A percentile compares a stretch with the other conserved stretches of the same genome.
These are phyloP conservation scores for Penicillium cataractarum DNA, from an alignment of 495 filamentous ascomycete genomes.

Conservation along the genomic window DNA sequence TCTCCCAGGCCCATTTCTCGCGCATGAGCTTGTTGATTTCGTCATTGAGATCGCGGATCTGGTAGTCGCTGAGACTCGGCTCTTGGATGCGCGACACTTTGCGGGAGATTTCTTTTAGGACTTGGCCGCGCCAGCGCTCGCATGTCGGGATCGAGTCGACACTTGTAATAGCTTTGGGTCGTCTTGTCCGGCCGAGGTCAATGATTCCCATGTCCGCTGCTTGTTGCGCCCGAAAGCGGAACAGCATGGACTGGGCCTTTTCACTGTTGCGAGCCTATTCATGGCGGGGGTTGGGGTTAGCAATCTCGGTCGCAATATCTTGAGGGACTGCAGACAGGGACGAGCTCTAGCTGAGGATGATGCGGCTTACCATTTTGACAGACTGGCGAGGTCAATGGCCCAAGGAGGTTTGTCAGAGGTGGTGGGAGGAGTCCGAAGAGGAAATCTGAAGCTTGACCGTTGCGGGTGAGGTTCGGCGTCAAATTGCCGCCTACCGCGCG, in stretches of 20 bases:
- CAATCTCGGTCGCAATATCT: conserved; percentile 15
- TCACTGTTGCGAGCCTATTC: conserved; percentile 80
- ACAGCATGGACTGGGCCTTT: conserved; percentile 99
- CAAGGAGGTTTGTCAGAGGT: conserved; percentile 17
- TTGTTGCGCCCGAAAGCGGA: conserved; percentile 97
- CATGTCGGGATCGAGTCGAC: conserved; percentile 81
- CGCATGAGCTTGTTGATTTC: conserved; percentile 99
- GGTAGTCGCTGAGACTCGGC: conserved; percentile 82
- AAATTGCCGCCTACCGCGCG: conserved; percentile 31
- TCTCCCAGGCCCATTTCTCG: conserved; percentile 98
- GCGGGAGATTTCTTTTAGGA: conserved; percentile 94
- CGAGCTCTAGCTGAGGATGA: background rate
- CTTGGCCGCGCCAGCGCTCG: conserved; percentile 98
- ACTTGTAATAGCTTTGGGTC: conserved; percentile 85
- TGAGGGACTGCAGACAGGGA: background rate
- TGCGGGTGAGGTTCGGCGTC: conserved; percentile 31
- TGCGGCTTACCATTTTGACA: conserved; percentile 40
- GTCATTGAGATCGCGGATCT: conserved; percentile 97
- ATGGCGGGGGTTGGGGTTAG: conserved; percentile 29
- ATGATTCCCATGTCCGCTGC: conserved; percentile 96
- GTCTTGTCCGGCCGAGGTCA: conserved; percentile 85
- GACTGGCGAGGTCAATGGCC: conserved; percentile 24
- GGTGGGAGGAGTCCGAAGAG: conserved; percentile 28
- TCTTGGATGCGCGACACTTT: conserved; percentile 97
- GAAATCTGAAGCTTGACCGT: conserved; percentile 34